Base-by-base conservation (phyloP, 129 eudicot genomes). In the Flaveria ramosissima region DNA sequence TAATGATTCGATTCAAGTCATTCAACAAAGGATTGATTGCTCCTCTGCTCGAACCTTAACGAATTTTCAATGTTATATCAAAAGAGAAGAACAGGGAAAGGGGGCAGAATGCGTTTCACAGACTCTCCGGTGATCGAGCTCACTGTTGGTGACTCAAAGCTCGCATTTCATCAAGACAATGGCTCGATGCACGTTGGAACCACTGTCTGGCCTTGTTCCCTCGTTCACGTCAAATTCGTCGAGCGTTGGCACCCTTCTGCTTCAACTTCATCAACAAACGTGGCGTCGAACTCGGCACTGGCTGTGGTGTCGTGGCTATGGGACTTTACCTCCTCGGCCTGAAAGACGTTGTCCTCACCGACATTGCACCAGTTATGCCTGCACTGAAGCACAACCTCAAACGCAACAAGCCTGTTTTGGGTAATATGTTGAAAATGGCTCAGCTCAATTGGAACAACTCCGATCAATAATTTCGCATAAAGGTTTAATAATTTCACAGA, bases 141-240 rank as follows among this genome's bases (percentile, higher is more conserved):
- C 24, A 20, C 80, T 9, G 92, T 94, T 6, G 82, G 57, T 60
- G 63, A 82, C 70, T 17, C 82, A 10, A 83, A 77, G 79, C 93
- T 94, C 53, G 80, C 92, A 9, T 73, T 94, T 78, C 93, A 89
- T 41, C 97, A 94, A 80, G 98, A 94, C 86, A 94, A 94, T 68
- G 89, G 78, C 46, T 71, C 98, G 0, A 94, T 94, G 97, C 98
- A 94, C 84, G 98, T 94, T 77, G 97, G 98, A 65, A 94, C 98
- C 88, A 75, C 92, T 88, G 98, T 94, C 17, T 94, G 98, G 97
- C 93, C 96, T 0, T 86, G 90, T 66, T 94, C 97, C 9, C 85
- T 94, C 16, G 96, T 94, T 74, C 90, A 91, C 80, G 93, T 89
- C 86, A 94, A 94, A 52, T 94, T 94, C 96, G 85, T 86, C 82